Percentiles rank a stretch among this genome's conserved stretches.
phyloP scores from a whole-genome alignment of 2,329 filamentous ascomycete species.

The Fusarium udum region DNA sequence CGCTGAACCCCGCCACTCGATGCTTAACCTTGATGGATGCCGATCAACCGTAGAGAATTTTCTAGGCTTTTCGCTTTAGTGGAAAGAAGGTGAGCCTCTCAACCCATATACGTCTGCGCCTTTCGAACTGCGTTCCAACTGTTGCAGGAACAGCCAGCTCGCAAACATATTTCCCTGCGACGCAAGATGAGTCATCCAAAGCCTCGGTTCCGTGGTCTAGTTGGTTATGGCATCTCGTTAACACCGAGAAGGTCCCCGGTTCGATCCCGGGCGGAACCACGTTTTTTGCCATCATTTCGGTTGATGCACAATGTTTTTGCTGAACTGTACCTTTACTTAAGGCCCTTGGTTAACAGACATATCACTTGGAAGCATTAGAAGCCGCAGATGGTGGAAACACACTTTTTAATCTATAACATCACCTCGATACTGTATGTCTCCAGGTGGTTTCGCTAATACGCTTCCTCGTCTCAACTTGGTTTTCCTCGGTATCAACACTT shows the following conservation, averaged over 20 bases:
- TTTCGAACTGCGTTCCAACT: not conserved
- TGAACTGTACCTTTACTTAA: fast-evolving
- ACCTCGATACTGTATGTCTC: not conserved
- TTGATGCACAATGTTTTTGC: not conserved
- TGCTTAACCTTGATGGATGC: not conserved
- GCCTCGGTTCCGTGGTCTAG: conserved; percentile 12
- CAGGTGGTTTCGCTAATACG: not conserved
- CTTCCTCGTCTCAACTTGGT: not conserved
- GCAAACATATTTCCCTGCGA: fast-evolving
- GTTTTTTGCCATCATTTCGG: not conserved
- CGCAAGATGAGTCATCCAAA: not conserved
- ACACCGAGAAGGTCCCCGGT: conserved; percentile 16
- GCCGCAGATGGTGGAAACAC: not conserved
- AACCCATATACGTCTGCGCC: not conserved
- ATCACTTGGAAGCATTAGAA: not conserved
- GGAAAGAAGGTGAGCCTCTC: not conserved
- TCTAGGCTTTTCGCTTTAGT: not conserved
- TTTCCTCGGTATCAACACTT: not conserved
- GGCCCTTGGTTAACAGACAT: fast-evolving
- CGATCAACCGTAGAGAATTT: not conserved
- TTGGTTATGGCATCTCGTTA: conserved; percentile 11
- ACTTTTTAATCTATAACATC: not conserved
- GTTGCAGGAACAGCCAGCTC: fast-evolving
- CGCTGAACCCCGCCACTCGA: not conserved
- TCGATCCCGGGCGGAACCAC: conserved; percentile 13